A percentile compares a stretch with the other conserved stretches of the same genome.
These are phyloP conservation scores for Suhomyces terraborum DNA, from an alignment of 1,139 yeast species.

Conservation along the genomic window DNA sequence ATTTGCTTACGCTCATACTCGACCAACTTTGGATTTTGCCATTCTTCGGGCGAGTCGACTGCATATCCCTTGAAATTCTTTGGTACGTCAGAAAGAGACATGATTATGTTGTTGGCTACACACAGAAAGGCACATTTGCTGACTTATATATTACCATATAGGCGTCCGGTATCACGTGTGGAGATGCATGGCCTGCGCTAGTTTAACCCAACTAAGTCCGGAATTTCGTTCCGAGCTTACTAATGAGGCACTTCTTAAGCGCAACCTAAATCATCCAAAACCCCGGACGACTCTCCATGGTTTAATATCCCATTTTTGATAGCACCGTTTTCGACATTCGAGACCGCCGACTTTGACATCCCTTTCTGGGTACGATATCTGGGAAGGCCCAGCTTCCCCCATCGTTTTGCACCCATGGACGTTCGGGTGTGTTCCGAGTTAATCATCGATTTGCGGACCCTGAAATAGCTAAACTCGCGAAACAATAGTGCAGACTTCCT, in stretches of 20 bases:
- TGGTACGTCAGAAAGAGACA: constrained; percentile 20
- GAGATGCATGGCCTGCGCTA: constrained; percentile 4
- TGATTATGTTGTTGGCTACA: not conserved
- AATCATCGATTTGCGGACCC: too few relatives aligned
- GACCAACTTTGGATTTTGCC: constrained; percentile 37
- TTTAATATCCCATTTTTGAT: too few relatives aligned
- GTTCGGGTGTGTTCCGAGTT: too few relatives aligned
- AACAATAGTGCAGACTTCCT: too few relatives aligned
- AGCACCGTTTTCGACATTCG: too few relatives aligned
- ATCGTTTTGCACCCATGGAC: too few relatives aligned
- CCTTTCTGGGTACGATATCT: too few relatives aligned
- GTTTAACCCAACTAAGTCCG: constrained; percentile 4
- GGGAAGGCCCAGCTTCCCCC: too few relatives aligned
- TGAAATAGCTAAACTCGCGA: too few relatives aligned
- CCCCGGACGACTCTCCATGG: too few relatives aligned
- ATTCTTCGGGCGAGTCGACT: constrained; percentile 29
- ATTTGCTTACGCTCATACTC: constrained; percentile 33
- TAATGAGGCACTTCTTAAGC: constrained; percentile 1
- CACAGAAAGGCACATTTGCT: too few relatives aligned
- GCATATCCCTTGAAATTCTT: constrained; percentile 39
- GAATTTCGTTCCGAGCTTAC: not conserved
- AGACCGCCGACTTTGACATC: too few relatives aligned
- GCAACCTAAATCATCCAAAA: not conserved
- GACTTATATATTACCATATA: not conserved
- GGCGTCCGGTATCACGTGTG: constrained; percentile 1